These are phyloP conservation scores for Diaporthe citri DNA, from an alignment of 2,329 filamentous ascomycete species.

Conservation along the genomic window DNA sequence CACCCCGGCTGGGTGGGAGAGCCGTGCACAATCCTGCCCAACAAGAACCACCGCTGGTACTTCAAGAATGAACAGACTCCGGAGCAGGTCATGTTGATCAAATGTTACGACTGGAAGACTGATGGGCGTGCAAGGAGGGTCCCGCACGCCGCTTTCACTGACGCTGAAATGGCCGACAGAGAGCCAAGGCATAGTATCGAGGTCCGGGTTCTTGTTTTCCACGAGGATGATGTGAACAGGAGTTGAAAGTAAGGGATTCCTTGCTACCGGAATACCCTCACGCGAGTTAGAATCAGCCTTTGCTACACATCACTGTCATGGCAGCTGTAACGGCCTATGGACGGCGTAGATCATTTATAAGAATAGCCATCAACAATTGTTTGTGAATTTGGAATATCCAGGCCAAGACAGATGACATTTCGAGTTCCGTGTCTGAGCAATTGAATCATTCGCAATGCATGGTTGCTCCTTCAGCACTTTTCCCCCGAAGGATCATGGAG, in stretches of 20 bases:
- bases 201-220: constrained; percentile 7
- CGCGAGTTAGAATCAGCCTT: too few species aligned
- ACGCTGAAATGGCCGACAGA: background rate
- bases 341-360: too few species aligned
- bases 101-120: constrained; percentile 56
- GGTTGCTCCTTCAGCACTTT: too few species aligned
- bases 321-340: too few species aligned
- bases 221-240: constrained; percentile 6
- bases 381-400: too few species aligned
- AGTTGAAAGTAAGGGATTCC: background rate
- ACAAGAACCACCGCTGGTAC: constrained; percentile 59
- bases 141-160: constrained; percentile 28
- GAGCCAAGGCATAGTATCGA: constrained; percentile 37
- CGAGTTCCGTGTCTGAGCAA: too few species aligned
- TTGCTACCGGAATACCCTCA: too few species aligned
- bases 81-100: constrained; percentile 64
- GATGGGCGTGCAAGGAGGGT: constrained; percentile 25
- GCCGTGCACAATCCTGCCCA: constrained; percentile 50
- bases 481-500: too few species aligned
- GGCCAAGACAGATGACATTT: too few species aligned
- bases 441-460: too few species aligned
- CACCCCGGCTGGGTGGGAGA: constrained; percentile 65
- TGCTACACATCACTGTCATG: too few species aligned
- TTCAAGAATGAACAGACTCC: constrained; percentile 63
- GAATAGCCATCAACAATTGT: too few species aligned